Evolutionary conservation across 2,329 filamentous ascomycete species (phyloP).

Genomic region (Claviceps sp.): DNA sequence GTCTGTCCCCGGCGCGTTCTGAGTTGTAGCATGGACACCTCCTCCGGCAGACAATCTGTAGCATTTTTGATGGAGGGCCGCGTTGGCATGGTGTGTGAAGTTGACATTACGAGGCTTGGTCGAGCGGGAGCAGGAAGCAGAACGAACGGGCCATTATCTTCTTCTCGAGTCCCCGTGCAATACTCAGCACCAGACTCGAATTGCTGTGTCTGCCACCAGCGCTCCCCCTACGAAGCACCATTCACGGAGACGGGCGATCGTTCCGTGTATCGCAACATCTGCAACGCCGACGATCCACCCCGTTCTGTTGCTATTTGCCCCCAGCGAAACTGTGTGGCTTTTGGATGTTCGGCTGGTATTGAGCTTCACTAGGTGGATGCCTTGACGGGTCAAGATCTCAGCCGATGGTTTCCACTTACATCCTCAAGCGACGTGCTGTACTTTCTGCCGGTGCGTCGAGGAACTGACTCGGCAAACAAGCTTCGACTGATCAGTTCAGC

Average conservation of each 20-base stretch:
- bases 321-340: slow-evolving; percentile 50
- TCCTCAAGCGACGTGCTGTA: slow-evolving; percentile 42
- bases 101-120: slow-evolving; percentile 17
- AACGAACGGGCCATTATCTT: background rate
- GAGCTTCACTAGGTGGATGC: slow-evolving; percentile 47
- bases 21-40: slow-evolving; percentile 50
- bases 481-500: slow-evolving; percentile 50
- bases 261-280: slow-evolving; percentile 33
- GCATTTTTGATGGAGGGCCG: slow-evolving; percentile 47
- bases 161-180: background rate
- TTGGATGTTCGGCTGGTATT: slow-evolving; percentile 48
- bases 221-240: slow-evolving; percentile 11
- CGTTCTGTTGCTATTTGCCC: slow-evolving; percentile 53
- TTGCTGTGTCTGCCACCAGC: slow-evolving; percentile 14
- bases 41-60: slow-evolving; percentile 37
- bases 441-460: slow-evolving; percentile 43
- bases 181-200: background rate
- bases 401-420: slow-evolving; percentile 41
- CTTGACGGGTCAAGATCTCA: slow-evolving; percentile 32
- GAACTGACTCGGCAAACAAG: slow-evolving; percentile 37
- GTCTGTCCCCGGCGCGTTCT: slow-evolving; percentile 43
- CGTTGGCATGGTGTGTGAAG: slow-evolving; percentile 46
- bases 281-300: slow-evolving; percentile 47
- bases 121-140: slow-evolving; percentile 3
- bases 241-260: slow-evolving; percentile 19